phyloP scores from a whole-genome alignment of 495 filamentous ascomycete genomes.

The Aspergillus kassunensis region DNA sequence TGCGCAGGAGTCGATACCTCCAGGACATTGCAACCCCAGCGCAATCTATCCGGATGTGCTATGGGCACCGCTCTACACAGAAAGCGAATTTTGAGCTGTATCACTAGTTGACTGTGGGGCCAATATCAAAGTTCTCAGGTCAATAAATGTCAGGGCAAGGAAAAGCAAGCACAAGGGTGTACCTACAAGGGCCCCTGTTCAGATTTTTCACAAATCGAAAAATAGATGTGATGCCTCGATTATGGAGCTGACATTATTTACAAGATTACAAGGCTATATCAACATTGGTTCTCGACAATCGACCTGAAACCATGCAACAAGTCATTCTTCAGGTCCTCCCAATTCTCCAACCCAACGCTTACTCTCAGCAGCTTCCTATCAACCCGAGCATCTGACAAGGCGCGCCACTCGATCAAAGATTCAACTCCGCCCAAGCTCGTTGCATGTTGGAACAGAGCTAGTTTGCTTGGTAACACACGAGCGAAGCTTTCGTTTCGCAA shows the following conservation, averaged over 20 bases:
- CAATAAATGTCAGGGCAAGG: background rate
- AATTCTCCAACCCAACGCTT: constrained; percentile 82
- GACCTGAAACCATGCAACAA: constrained; percentile 59
- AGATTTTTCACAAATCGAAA: background rate
- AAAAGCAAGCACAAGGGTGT: background rate
- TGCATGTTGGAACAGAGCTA: constrained; percentile 87
- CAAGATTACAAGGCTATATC: background rate
- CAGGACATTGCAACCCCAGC: too few relatives aligned
- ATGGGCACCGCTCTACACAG: too few relatives aligned
- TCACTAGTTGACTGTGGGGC: too few relatives aligned
- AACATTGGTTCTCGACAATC: constrained; percentile 17
- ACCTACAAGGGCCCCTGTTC: too few relatives aligned
- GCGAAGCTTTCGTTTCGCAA: constrained; percentile 60
- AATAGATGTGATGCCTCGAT: too few relatives aligned
- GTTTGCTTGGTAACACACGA: constrained; percentile 64
- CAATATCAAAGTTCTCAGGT: background rate
- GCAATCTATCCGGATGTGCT: too few relatives aligned
- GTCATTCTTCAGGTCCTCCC: constrained; percentile 80
- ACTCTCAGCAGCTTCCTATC: constrained; percentile 73
- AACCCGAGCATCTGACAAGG: constrained; percentile 73
- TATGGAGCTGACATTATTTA: too few relatives aligned
- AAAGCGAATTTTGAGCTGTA: too few relatives aligned
- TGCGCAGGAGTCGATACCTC: too few relatives aligned
- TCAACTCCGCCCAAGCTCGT: constrained; percentile 93
- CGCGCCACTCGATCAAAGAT: constrained; percentile 67